phyloP scores from a whole-genome alignment of 2,329 filamentous ascomycete genomes.

The Botrytis galanthina region DNA sequence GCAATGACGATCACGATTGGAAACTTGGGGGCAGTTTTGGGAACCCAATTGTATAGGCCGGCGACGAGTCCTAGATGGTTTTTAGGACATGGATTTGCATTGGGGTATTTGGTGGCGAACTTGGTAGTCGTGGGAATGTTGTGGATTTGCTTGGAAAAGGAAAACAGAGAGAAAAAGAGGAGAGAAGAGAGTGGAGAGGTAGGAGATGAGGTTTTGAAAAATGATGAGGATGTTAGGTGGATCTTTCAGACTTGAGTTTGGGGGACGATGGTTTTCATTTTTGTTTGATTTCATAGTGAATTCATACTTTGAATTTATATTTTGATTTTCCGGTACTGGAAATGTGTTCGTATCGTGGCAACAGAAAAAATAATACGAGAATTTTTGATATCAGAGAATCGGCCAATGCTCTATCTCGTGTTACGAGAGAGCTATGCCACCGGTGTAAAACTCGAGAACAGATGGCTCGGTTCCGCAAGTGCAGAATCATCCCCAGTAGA shows the following conservation, averaged over 20 bases:
- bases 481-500: too few relatives aligned
- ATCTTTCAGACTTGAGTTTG: slow-evolving; percentile 51
- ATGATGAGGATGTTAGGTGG: slow-evolving; percentile 64
- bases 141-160: slow-evolving; percentile 53
- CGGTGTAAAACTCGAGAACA: too few relatives aligned
- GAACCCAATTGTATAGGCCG: slow-evolving; percentile 66
- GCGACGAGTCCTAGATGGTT: slow-evolving; percentile 60
- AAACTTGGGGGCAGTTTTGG: slow-evolving; percentile 65
- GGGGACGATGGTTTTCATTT: background rate
- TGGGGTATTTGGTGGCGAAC: slow-evolving; percentile 62
- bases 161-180: slow-evolving; percentile 54
- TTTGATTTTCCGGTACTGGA: too few relatives aligned
- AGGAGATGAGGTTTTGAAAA: slow-evolving; percentile 50
- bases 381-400: too few relatives aligned
- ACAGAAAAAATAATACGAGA: too few relatives aligned
- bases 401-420: too few relatives aligned
- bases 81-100: slow-evolving; percentile 64
- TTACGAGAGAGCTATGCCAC: too few relatives aligned
- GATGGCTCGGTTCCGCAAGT: too few relatives aligned
- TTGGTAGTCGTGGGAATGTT: slow-evolving; percentile 51
- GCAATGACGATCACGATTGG: slow-evolving; percentile 72
- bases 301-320: background rate
- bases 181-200: slow-evolving; percentile 49
- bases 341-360: too few relatives aligned
- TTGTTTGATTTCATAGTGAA: too few relatives aligned